These are phyloP conservation scores for Monosporascus sp. DNA, from an alignment of 2,329 filamentous ascomycete species.

Conservation along the genomic window DNA sequence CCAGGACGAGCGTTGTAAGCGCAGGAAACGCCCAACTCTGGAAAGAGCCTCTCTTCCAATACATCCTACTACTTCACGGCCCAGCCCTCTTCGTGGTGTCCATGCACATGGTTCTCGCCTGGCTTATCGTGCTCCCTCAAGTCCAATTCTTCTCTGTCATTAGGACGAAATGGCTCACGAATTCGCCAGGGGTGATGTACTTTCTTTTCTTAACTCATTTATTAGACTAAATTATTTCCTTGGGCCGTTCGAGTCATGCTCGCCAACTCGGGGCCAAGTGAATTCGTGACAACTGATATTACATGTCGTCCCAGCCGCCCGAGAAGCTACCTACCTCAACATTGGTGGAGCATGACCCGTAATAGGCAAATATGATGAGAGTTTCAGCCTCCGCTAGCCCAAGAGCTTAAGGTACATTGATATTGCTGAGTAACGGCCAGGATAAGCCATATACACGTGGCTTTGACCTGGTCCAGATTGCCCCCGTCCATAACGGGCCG, in stretches of 20 bases:
- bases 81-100: no score
- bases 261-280: constrained; percentile 6
- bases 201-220: no score
- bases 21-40: no score
- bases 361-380: constrained; percentile 7
- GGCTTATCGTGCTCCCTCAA: no score
- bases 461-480: not conserved
- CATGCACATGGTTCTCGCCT: no score
- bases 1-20: no score
- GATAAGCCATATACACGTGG: constrained; percentile 1
- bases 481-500: constrained; percentile 4
- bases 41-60: no score
- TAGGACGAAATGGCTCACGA: no score
- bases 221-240: constrained; percentile 1
- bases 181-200: no score
- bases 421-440: constrained; percentile 6
- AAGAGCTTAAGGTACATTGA: constrained; percentile 9
- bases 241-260: constrained; percentile 5
- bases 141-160: no score
- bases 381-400: constrained; percentile 6
- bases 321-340: constrained; percentile 8
- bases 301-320: constrained; percentile 4
- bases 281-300: constrained; percentile 1
- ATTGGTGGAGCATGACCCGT: constrained; percentile 3
- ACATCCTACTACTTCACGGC: no score